Evolutionary conservation across 257 asterid species (phyloP), one percentile per base, ranked within the genome.

Genomic region (Cordia subcordata): DNA sequence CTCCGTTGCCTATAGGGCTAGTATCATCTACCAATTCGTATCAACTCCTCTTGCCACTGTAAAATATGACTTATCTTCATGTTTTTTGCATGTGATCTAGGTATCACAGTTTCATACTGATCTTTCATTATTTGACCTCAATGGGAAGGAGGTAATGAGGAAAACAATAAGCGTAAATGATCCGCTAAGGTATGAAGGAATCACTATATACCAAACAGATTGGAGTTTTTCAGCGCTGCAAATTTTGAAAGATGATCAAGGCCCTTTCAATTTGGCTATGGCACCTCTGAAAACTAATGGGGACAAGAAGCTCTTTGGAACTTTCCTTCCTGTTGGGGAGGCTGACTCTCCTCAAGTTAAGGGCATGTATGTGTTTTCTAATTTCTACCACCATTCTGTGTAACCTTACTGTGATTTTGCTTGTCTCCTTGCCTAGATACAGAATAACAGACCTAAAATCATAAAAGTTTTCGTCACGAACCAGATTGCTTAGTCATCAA

Each of bases 231-330:
- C 99, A 0, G 91, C 97, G 1, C 60, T 81, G 37, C 94, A 88
- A 76, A 21, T 85, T 45, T 69, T 77, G 80, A 89, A 83, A 72
- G 85, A 86, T 58, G 95, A 57, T 20, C 92, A 83, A 81, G 99
- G 97, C 1, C 96, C 97, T 5, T 93, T 81, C 58, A 89, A 89
- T 79, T 82, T 93, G 85, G 99, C 99, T 20, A 52, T 93, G 94
- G 99, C 96, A 11, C 96, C 93, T 40, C 77, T 88, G 17, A 65
- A 86, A 75, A 71, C 77, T 75, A 86, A 78, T 22, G 93, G 95
- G 40, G 96, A 92, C 79, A 92, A 88, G 80, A 92, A 70, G 87
- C 94, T 92, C 32, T 88, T 74, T n/a, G 95, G 94, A 60, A 80
- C 96, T 4, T 82, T 86, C 75, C 72, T 88, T 56, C 96, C 99